Evolutionary conservation across 2,329 filamentous ascomycete species (phyloP).

Genomic region (Aspergillus quadricinctus): DNA sequence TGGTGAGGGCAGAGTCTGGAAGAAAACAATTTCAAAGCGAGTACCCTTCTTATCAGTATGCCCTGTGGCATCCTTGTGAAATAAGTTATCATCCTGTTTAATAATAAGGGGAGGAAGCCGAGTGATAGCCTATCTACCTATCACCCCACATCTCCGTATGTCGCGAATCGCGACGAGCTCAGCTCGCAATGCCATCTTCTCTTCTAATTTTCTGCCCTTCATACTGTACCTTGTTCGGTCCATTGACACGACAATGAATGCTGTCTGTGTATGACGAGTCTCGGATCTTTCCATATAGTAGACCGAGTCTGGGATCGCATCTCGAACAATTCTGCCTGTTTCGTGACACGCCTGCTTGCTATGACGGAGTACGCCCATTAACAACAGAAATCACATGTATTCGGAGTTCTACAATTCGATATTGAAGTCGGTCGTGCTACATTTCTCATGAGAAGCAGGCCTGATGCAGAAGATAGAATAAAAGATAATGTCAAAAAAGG

Average conservation of each 20-base stretch:
- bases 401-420: not conserved
- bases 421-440: not conserved
- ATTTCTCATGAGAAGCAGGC: not conserved
- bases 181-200: not conserved
- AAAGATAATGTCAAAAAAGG: not conserved
- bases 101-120: not conserved
- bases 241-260: not conserved
- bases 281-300: not conserved
- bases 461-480: not conserved
- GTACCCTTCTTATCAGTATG: not conserved
- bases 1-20: not conserved
- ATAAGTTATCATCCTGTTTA: not conserved
- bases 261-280: not conserved
- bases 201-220: not conserved
- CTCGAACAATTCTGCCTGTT: not conserved
- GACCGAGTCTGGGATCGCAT: not conserved
- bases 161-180: not conserved
- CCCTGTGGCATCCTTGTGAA: not conserved
- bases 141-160: not conserved
- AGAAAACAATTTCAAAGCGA: not conserved
- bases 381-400: too few species aligned
- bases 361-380: not conserved
- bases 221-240: not conserved
- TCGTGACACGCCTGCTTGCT: not conserved
- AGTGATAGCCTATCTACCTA: not conserved